Conservation (phyloP, 495 filamentous ascomycete genomes). For the Aspergillus mulundensis region DNA sequence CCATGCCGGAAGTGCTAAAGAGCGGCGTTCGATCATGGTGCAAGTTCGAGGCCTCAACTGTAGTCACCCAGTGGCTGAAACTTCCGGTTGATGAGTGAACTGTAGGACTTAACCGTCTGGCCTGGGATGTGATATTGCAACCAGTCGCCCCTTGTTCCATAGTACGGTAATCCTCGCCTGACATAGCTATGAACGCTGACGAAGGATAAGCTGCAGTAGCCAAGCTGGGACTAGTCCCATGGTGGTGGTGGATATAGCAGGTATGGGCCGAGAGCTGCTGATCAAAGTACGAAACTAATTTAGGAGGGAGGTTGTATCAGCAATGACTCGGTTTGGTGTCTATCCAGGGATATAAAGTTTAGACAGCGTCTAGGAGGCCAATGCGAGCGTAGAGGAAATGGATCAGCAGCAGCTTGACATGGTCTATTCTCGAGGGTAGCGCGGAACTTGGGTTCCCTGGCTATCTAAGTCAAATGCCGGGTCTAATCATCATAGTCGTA, state of each 20-base stretch:
- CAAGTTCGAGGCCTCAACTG: neutral
- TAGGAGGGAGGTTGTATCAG: neutral
- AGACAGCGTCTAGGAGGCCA: neutral
- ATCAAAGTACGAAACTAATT: neutral
- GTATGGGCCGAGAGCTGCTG: neutral
- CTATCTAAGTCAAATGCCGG: slow-evolving; percentile 4
- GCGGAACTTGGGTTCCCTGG: neutral
- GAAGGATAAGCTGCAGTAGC: neutral
- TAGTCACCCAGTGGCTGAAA: neutral
- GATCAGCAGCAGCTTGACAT: slow-evolving; percentile 3
- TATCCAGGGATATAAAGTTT: slow-evolving; percentile 2
- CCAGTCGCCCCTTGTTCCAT: slow-evolving; percentile 12
- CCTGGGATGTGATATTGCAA: neutral
- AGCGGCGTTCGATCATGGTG: neutral
- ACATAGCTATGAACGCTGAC: neutral
- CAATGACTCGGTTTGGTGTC: neutral
- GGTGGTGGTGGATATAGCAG: neutral
- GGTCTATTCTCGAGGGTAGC: neutral
- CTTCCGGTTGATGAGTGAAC: neutral
- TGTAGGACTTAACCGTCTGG: neutral
- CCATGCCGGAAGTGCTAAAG: neutral
- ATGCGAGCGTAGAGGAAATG: neutral
- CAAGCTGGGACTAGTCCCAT: slow-evolving; percentile 1
- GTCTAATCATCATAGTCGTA: slow-evolving; percentile 33
- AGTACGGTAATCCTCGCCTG: neutral